A percentile compares a stretch with the other conserved stretches of the same genome.
These are phyloP conservation scores for Carex sylvatica DNA, from an alignment of 202 grass and related monocot genomes.

Conservation along the genomic window DNA sequence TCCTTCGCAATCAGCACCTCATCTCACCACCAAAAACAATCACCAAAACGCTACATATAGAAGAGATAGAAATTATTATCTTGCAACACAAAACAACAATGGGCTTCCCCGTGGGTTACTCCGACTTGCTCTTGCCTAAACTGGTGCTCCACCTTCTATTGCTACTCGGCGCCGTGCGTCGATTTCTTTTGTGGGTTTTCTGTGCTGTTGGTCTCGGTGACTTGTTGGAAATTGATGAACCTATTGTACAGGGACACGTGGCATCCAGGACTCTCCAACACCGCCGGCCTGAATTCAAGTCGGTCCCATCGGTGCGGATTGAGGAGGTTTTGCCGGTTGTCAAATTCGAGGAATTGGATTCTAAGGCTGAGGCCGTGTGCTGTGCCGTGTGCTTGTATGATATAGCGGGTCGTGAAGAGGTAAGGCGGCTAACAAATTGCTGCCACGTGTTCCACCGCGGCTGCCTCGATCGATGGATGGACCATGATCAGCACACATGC, in stretches of 20 bases:
- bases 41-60: neutral
- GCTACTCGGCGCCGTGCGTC: conserved; percentile 64
- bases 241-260: conserved; percentile 15
- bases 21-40: neutral
- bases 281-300: conserved; percentile 45
- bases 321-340: conserved; percentile 69
- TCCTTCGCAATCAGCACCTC: conserved; percentile 5
- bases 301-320: conserved; percentile 38
- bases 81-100: conserved; percentile 20
- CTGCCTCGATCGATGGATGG: conserved; percentile 86
- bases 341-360: conserved; percentile 58
- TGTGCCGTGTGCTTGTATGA: conserved; percentile 73
- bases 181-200: conserved; percentile 60
- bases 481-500: conserved; percentile 76
- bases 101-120: conserved; percentile 81
- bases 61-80: neutral
- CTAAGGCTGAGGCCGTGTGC: neutral
- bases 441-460: conserved; percentile 84
- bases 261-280: conserved; percentile 31
- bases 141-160: conserved; percentile 58
- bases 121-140: conserved; percentile 59
- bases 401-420: conserved; percentile 64
- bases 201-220: conserved; percentile 73
- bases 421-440: conserved; percentile 68
- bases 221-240: conserved; percentile 57